A percentile compares a stretch with the other conserved stretches of the same genome.
Evolutionary conservation across 1,284 basidiomycete genomes (phyloP).

Genomic region (Phenoliferia sp.): DNA sequence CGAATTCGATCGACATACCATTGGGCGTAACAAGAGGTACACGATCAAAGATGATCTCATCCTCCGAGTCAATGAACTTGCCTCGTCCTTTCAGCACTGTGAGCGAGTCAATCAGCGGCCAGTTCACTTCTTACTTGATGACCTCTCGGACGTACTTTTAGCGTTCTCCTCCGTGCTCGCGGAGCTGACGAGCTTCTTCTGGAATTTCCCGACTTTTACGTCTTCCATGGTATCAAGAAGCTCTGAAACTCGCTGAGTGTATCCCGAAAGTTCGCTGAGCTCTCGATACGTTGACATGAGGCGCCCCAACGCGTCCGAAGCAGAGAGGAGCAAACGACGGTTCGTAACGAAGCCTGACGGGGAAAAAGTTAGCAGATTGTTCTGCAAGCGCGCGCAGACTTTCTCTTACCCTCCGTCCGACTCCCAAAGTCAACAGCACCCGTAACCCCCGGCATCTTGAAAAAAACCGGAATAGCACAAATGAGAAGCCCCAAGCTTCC

Average conservation of each 20-base stretch:
- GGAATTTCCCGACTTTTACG: conserved; percentile 74
- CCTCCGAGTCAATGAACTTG: conserved; percentile 68
- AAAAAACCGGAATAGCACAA: conserved; percentile 77
- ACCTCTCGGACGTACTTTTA: conserved; percentile 55
- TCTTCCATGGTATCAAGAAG: conserved; percentile 90
- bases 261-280: conserved; percentile 89
- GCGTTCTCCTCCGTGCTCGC: conserved; percentile 67
- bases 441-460: conserved; percentile 57
- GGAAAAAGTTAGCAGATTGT: too few relatives aligned
- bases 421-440: conserved; percentile 64
- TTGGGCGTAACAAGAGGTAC: conserved; percentile 96
- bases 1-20: too few relatives aligned
- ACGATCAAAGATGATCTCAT: conserved; percentile 79
- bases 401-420: conserved; percentile 68
- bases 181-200: conserved; percentile 79
- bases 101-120: not conserved
- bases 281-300: conserved; percentile 90
- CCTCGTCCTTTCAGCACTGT: conserved; percentile 76
- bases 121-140: too few relatives aligned
- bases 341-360: conserved; percentile 65
- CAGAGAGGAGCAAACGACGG: conserved; percentile 70
- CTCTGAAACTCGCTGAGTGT: conserved; percentile 84
- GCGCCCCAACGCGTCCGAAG: conserved; percentile 55
- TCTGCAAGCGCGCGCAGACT: not conserved
- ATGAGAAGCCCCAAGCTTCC: conserved; percentile 83